Percentiles rank a stretch among this genome's conserved stretches.
Conservation (phyloP, 2,329 filamentous ascomycete species). For the Fusarium papillatum region DNA sequence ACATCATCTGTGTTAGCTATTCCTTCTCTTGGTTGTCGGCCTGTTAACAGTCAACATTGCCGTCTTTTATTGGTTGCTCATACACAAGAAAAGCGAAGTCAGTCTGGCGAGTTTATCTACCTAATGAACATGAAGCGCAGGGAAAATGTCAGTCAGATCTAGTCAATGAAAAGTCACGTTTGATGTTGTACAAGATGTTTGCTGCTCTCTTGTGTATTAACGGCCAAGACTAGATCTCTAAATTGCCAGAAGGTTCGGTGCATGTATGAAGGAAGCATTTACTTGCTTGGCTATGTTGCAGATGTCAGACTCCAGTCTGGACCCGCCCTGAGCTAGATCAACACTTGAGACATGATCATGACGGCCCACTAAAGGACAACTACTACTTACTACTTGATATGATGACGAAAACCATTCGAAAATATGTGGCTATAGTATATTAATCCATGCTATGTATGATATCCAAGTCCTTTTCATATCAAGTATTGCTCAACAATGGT, state of each 20-base stretch:
- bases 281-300: not conserved
- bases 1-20: conserved; percentile 17
- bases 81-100: conserved; percentile 21
- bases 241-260: not conserved
- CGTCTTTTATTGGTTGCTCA: not conserved
- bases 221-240: not conserved
- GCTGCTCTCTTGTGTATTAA: not conserved
- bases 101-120: conserved; percentile 3
- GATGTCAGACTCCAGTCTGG: not conserved
- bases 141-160: not conserved
- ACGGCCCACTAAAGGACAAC: not conserved
- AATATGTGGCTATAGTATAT: not conserved
- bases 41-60: not conserved
- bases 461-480: not conserved
- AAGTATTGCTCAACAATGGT: not conserved
- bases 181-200: not conserved
- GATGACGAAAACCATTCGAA: not conserved
- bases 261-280: not conserved
- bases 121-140: not conserved
- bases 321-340: not conserved
- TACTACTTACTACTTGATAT: not conserved
- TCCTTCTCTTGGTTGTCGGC: conserved; percentile 9
- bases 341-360: not conserved
- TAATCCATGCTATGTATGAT: not conserved
- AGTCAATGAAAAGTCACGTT: conserved; percentile 1